Evolutionary conservation across 2,329 filamentous ascomycete genomes (phyloP).

Genomic region (Sphaerostilbella broomeana): DNA sequence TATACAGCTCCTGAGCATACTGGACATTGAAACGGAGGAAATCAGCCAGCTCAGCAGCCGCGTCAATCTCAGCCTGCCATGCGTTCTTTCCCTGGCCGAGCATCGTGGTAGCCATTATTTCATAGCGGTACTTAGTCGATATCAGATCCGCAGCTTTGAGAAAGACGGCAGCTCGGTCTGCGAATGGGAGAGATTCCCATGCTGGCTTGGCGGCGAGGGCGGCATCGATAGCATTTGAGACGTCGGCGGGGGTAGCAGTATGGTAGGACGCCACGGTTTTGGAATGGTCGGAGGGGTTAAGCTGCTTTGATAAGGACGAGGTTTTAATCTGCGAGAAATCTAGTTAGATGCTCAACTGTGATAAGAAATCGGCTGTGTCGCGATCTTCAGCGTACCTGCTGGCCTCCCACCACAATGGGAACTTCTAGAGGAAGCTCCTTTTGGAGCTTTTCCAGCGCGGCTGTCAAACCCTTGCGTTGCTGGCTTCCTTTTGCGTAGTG

Average conservation of each 20-base stretch:
- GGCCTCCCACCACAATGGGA: constrained; percentile 76
- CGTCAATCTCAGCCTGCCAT: constrained; percentile 98
- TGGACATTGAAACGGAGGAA: constrained; percentile 93
- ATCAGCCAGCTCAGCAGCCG: constrained; percentile 85
- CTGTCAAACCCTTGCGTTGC: constrained; percentile 68
- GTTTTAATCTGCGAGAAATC: constrained; percentile 52
- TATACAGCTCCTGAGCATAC: constrained; percentile 87
- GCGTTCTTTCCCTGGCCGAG: constrained; percentile 96
- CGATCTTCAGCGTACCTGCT: constrained; percentile 51
- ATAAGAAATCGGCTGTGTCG: background rate
- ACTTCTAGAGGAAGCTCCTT: constrained; percentile 66
- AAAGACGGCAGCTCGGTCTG: constrained; percentile 87
- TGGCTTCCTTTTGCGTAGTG: constrained; percentile 80
- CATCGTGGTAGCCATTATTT: constrained; percentile 94
- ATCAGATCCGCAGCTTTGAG: constrained; percentile 93
- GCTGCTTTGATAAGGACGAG: constrained; percentile 59
- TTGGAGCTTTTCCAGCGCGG: constrained; percentile 65
- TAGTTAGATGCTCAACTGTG: background rate
- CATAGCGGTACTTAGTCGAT: constrained; percentile 87
- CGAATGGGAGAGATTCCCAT: constrained; percentile 84
- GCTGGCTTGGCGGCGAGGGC: constrained; percentile 78
- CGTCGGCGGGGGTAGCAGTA: constrained; percentile 68
- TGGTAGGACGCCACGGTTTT: constrained; percentile 76
- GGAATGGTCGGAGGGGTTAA: constrained; percentile 76
- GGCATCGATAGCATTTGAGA: constrained; percentile 72